These are phyloP conservation scores for Paraleonurus japonicus DNA, from an alignment of 257 asterid species.

Conservation along the genomic window DNA sequence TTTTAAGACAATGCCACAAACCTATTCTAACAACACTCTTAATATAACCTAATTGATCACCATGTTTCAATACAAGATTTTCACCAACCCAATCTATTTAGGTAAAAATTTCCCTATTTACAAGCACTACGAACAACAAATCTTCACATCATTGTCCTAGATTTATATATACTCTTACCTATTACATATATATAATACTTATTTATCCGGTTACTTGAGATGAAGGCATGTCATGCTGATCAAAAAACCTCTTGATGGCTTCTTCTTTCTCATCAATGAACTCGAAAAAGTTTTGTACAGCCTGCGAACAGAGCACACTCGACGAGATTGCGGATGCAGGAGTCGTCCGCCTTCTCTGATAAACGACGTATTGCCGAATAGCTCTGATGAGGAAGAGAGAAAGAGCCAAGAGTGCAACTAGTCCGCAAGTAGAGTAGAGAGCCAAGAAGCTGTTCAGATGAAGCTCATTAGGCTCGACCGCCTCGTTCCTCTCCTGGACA, in stretches of 20 bases:
- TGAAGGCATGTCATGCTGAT: slow-evolving; percentile 17
- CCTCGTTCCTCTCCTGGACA: slow-evolving; percentile 36
- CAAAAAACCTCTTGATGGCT: slow-evolving; percentile 29
- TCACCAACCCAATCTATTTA: background rate
- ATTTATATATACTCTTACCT: background rate
- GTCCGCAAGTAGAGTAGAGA: slow-evolving; percentile 26
- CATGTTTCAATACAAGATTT: background rate
- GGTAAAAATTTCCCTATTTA: background rate
- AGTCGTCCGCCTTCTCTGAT: slow-evolving; percentile 15
- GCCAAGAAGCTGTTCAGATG: slow-evolving; percentile 57
- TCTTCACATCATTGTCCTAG: background rate
- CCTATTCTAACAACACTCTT: no score
- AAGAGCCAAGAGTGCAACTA: slow-evolving; percentile 10
- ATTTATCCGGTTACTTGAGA: slow-evolving; percentile 4
- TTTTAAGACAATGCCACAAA: no score
- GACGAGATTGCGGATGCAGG: slow-evolving; percentile 13
- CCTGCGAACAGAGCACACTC: background rate
- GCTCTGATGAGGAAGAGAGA: slow-evolving; percentile 30
- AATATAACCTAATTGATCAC: no score
- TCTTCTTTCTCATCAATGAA: slow-evolving; percentile 34
- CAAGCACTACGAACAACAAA: background rate
- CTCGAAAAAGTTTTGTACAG: slow-evolving; percentile 24
- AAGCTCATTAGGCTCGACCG: slow-evolving; percentile 43
- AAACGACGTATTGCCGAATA: slow-evolving; percentile 24
- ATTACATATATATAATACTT: background rate